Evolutionary conservation across 176 grass and related monocot species (phyloP).

Genomic region (Lolium multiflorum): DNA sequence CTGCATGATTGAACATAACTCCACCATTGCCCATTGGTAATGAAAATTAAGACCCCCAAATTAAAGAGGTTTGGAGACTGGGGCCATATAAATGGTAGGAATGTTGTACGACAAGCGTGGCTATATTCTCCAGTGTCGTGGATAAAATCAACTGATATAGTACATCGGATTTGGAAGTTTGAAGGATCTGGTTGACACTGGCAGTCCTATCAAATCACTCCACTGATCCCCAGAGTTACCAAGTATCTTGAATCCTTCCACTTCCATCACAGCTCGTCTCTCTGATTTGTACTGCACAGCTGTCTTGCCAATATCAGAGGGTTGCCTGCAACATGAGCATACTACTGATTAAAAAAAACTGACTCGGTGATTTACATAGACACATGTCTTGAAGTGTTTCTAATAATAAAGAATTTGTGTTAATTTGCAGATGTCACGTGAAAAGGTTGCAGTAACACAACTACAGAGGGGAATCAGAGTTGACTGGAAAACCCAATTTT

Average conservation of each 20-base stretch:
- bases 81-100: background rate
- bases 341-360: conserved; percentile 29
- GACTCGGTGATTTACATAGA: background rate
- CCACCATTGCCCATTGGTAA: conserved; percentile 5
- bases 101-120: background rate
- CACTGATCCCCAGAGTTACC: conserved; percentile 91
- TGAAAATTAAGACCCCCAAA: background rate
- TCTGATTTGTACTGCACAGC: conserved; percentile 81
- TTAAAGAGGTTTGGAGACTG: background rate
- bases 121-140: background rate
- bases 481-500: background rate
- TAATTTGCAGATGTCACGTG: background rate
- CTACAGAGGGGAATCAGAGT: background rate
- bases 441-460: background rate
- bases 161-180: conserved; percentile 98
- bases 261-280: conserved; percentile 72
- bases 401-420: background rate
- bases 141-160: conserved; percentile 60
- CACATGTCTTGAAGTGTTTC: conserved; percentile 9
- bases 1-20: background rate
- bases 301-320: conserved; percentile 69
- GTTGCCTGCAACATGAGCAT: conserved; percentile 52
- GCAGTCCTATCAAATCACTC: conserved; percentile 82
- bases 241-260: conserved; percentile 85
- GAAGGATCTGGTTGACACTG: conserved; percentile 83